phyloP scores from a whole-genome alignment of 1,284 basidiomycete species.

The Pseudozyma pruni region DNA sequence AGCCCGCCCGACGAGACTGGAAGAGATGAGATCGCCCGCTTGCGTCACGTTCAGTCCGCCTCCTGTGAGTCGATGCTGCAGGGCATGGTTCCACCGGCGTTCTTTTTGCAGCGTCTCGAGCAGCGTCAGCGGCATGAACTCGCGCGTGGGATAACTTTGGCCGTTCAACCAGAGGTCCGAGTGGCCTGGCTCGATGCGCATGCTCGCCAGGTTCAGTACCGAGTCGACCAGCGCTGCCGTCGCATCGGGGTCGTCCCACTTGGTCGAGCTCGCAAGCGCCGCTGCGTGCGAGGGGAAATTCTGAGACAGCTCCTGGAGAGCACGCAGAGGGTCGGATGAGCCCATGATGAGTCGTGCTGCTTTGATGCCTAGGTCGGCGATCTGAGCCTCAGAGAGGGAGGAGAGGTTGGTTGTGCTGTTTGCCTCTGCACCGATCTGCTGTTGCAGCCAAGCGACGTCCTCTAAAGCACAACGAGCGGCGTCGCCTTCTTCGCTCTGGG shows the following conservation, averaged over 20 bases:
- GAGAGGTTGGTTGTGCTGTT: conserved; percentile 6
- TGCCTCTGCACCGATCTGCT: conserved; percentile 26
- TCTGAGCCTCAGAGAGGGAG: conserved; percentile 32
- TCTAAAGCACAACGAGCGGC: conserved; percentile 4
- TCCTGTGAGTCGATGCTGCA: conserved; percentile 73
- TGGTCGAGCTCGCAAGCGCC: conserved; percentile 44
- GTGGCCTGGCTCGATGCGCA: conserved; percentile 45
- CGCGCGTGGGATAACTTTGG: conserved; percentile 20
- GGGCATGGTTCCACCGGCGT: conserved; percentile 72
- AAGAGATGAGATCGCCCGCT: conserved; percentile 76
- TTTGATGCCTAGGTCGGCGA: conserved; percentile 42
- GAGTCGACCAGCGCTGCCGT: conserved; percentile 34
- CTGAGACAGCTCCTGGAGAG: conserved; percentile 56
- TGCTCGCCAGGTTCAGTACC: conserved; percentile 29
- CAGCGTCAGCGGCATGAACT: conserved; percentile 45
- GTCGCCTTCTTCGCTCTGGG: conserved; percentile 10
- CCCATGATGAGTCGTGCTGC: conserved; percentile 49
- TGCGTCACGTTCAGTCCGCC: conserved; percentile 75
- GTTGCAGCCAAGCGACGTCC: conserved; percentile 24
- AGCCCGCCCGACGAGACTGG: conserved; percentile 33
- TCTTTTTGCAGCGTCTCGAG: conserved; percentile 75
- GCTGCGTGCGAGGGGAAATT: conserved; percentile 61
- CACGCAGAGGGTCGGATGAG: conserved; percentile 57
- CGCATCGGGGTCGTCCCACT: conserved; percentile 20
- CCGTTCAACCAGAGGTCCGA: conserved; percentile 65